Evolutionary conservation across 352 stramenopile genomes (phyloP).

Genomic region (Pythium insidiosum): DNA sequence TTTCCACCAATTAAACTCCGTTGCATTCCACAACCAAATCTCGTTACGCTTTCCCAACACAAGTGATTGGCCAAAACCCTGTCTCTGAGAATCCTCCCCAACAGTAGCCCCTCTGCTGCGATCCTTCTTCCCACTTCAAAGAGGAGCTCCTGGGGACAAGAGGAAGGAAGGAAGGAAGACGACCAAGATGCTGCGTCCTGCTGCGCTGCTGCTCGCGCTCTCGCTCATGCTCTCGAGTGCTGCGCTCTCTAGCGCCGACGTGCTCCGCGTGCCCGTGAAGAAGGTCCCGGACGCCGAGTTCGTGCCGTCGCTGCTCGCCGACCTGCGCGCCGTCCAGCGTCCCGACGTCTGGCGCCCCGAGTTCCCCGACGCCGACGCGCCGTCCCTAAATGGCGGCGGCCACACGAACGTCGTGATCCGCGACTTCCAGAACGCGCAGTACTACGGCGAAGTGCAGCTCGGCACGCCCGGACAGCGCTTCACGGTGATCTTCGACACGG

Average conservation of each 20-base stretch:
- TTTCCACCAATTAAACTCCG: too few species aligned
- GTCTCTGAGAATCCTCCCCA: too few species aligned
- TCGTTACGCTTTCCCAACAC: too few species aligned
- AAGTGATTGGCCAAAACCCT: too few species aligned
- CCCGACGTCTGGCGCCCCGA: constrained; percentile 41
- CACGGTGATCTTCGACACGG: constrained; percentile 96
- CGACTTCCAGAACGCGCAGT: constrained; percentile 91
- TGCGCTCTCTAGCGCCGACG: constrained; percentile 9
- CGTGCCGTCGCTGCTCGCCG: constrained; percentile 38
- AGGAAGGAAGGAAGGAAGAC: too few species aligned
- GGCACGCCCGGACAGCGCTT: constrained; percentile 90
- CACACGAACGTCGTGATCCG: constrained; percentile 68
- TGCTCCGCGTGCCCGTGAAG: constrained; percentile 64
- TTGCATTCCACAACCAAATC: too few species aligned
- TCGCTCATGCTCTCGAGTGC: not conserved
- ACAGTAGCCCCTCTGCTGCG: too few species aligned
- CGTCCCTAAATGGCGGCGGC: constrained; percentile 3
- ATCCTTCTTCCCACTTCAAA: too few species aligned
- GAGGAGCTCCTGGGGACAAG: too few species aligned
- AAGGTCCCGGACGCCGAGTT: constrained; percentile 63
- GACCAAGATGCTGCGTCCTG: too few species aligned
- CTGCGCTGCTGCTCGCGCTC: not conserved
- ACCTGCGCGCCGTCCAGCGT: constrained; percentile 26
- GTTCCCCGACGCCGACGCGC: constrained; percentile 8
- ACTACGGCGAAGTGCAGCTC: constrained; percentile 89